Percentiles rank a stretch among this genome's conserved stretches.
Evolutionary conservation across 768 basidiomycete species (phyloP).

Genomic region (Auricularia sp.): DNA sequence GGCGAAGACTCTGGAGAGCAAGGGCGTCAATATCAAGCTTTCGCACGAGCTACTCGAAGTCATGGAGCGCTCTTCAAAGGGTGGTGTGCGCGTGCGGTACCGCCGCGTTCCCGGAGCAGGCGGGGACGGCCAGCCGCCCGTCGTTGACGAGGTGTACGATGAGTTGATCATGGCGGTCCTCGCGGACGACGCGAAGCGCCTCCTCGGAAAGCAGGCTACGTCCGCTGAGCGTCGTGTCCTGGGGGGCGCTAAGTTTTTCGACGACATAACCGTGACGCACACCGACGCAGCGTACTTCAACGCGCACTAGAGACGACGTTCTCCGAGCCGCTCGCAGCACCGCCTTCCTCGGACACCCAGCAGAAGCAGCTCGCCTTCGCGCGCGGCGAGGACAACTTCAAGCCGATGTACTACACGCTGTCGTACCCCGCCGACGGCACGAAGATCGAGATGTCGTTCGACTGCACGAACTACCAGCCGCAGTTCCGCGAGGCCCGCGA

Average conservation of each 20-base stretch:
- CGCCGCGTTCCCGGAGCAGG: neutral
- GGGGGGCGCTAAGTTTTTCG: constrained; percentile 32
- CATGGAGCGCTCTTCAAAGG: neutral
- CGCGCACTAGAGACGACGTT: constrained; percentile 26
- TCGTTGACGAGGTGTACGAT: constrained; percentile 27
- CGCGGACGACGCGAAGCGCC: constrained; percentile 32
- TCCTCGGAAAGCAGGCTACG: constrained; percentile 29
- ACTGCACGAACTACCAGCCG: constrained; percentile 38
- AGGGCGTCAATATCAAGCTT: constrained; percentile 4
- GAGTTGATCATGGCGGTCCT: constrained; percentile 35
- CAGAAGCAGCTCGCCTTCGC: constrained; percentile 24
- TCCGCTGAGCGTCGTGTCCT: constrained; percentile 31
- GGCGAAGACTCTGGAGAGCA: constrained; percentile 17
- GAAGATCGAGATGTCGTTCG: constrained; percentile 45
- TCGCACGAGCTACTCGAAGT: neutral
- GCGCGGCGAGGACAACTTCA: constrained; percentile 23
- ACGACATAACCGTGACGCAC: constrained; percentile 28
- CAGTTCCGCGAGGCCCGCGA: constrained; percentile 24
- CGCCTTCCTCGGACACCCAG: constrained; percentile 17
- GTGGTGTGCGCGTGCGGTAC: constrained; percentile 1
- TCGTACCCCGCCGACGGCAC: constrained; percentile 32
- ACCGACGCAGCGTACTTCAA: constrained; percentile 25
- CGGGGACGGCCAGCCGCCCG: constrained; percentile 7
- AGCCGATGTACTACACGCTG: constrained; percentile 37
- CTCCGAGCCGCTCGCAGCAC: constrained; percentile 15